Percentiles rank a stretch among this genome's conserved stretches.
Evolutionary conservation across 2,329 filamentous ascomycete species (phyloP).

Genomic region (Diaporthe citri): DNA sequence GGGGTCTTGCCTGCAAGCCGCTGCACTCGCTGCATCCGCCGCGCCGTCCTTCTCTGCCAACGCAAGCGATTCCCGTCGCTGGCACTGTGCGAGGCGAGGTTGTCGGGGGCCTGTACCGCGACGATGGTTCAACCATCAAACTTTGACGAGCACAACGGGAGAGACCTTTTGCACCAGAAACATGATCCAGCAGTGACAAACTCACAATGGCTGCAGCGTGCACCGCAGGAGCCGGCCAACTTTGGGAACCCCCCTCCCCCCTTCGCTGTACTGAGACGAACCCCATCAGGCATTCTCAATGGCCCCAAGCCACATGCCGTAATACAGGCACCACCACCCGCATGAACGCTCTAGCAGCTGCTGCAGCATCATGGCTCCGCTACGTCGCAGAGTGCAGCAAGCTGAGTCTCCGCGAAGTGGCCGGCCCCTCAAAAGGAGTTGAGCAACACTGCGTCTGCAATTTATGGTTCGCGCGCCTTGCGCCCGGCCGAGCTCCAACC

Average conservation of each 20-base stretch:
- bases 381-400: conserved; percentile 34
- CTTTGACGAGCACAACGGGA: conserved; percentile 7
- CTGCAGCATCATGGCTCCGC: conserved; percentile 33
- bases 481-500: conserved; percentile 13
- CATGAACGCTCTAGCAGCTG: conserved; percentile 32
- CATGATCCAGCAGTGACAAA: conserved; percentile 5
- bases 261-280: conserved; percentile 11
- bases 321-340: conserved; percentile 37
- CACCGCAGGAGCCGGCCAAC: conserved; percentile 17
- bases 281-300: background rate
- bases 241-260: background rate
- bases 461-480: conserved; percentile 34
- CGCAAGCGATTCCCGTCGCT: background rate
- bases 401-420: conserved; percentile 28
- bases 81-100: conserved; percentile 26
- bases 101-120: conserved; percentile 6
- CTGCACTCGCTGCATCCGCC: conserved; percentile 20
- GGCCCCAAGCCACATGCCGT: conserved; percentile 26
- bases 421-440: conserved; percentile 20
- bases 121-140: conserved; percentile 26
- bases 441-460: conserved; percentile 15
- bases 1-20: conserved; percentile 29
- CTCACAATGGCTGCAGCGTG: background rate
- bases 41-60: conserved; percentile 6
- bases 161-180: conserved; percentile 17